Evolutionary conservation across 1,139 yeast genomes (phyloP).

Genomic region (Meyerozyma smithsonii): DNA sequence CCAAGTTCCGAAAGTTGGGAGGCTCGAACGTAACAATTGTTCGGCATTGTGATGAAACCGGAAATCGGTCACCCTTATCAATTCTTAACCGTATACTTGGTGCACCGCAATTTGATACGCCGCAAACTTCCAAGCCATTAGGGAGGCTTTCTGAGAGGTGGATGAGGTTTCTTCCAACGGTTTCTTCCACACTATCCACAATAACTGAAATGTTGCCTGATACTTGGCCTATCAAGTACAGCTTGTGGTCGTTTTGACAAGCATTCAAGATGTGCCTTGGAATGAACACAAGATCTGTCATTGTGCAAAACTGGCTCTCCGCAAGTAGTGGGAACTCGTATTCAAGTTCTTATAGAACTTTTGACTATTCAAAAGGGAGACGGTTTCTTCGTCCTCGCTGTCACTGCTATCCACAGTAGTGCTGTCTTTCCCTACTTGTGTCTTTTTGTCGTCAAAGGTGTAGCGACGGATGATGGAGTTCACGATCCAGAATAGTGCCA

Average conservation of each 20-base stretch:
- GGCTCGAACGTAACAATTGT: conserved; percentile 61
- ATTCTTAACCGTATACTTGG: background rate
- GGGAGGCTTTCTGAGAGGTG: conserved; percentile 6
- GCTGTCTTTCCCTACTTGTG: background rate
- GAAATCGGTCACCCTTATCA: background rate
- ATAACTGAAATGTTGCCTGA: conserved; percentile 22
- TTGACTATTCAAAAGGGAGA: conserved; percentile 14
- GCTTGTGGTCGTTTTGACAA: conserved; percentile 7
- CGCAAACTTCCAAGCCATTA: background rate
- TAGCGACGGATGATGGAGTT: background rate
- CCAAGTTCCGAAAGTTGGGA: conserved; percentile 70
- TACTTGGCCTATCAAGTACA: conserved; percentile 25
- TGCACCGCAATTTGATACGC: background rate
- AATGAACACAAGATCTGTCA: conserved; percentile 29
- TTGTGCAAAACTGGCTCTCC: conserved; percentile 39
- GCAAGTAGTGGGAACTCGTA: conserved; percentile 38
- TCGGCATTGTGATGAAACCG: conserved; percentile 9
- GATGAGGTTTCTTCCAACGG: conserved; percentile 4
- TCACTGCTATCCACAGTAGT: background rate
- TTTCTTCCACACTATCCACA: conserved; percentile 14
- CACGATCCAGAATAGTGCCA: background rate
- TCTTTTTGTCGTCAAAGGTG: background rate
- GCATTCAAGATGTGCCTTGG: conserved; percentile 27
- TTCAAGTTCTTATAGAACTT: conserved; percentile 34
- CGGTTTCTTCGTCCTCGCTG: conserved; percentile 4